Conservation (phyloP, 2,329 filamentous ascomycete genomes). For the Domatiomyces catenatus region DNA sequence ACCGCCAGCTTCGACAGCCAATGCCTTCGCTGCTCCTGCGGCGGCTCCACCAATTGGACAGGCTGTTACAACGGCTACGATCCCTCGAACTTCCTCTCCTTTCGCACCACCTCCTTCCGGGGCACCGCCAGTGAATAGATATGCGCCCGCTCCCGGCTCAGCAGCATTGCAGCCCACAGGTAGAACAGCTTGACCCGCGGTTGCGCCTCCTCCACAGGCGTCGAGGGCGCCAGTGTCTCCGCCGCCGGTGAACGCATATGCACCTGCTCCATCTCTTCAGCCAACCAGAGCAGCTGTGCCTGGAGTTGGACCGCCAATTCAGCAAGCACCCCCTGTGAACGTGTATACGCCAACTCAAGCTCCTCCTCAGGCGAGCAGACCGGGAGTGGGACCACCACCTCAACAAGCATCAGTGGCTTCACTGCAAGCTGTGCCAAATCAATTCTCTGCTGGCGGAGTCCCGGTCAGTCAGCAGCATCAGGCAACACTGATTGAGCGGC, state of each 20-base stretch:
- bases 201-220: constrained; percentile 33
- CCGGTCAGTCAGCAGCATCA: constrained; percentile 24
- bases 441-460: constrained; percentile 34
- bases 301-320: not conserved
- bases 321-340: too few relatives aligned
- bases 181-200: constrained; percentile 30
- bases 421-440: constrained; percentile 29
- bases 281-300: constrained; percentile 1
- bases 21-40: constrained; percentile 44
- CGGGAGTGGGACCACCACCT: too few relatives aligned
- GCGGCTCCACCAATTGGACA: constrained; percentile 27
- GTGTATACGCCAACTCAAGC: too few relatives aligned
- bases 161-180: constrained; percentile 24
- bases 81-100: constrained; percentile 64
- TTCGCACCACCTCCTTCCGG: constrained; percentile 66
- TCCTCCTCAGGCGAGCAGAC: too few relatives aligned
- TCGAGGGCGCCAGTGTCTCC: constrained; percentile 22
- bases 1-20: constrained; percentile 42
- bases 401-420: constrained; percentile 18
- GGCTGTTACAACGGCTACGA: constrained; percentile 38
- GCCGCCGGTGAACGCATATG: constrained; percentile 42
- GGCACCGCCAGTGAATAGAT: constrained; percentile 51
- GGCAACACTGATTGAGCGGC: constrained; percentile 24
- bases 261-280: constrained; percentile 30
- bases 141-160: constrained; percentile 51